These are phyloP conservation scores for Sporothrix brunneoviolacea DNA, from an alignment of 2,329 filamentous ascomycete genomes.

Conservation along the genomic window DNA sequence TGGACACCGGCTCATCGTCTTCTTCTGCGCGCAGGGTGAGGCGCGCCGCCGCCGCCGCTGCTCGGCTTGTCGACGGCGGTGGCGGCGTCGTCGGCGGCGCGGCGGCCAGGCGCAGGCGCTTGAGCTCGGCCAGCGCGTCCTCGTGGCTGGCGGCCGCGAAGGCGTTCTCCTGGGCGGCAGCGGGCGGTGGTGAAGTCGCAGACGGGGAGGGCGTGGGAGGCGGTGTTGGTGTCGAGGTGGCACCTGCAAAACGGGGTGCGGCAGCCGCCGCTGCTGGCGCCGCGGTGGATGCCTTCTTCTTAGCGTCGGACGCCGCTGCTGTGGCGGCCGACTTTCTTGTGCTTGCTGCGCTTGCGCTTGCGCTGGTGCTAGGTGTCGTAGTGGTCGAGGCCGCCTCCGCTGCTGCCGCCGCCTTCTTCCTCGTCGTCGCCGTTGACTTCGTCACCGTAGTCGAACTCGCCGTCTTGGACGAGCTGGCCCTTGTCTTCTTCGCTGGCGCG, in stretches of 20 bases:
- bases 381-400: background rate
- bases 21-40: background rate
- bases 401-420: slow-evolving; percentile 1
- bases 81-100: slow-evolving; percentile 4
- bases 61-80: background rate
- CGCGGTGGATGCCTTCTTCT: background rate
- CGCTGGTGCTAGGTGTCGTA: too few species aligned
- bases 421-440: slow-evolving; percentile 6
- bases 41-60: background rate
- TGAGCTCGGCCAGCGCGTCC: slow-evolving; percentile 17
- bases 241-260: slow-evolving; percentile 3
- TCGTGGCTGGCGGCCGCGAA: slow-evolving; percentile 10
- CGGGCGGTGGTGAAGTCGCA: background rate
- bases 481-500: slow-evolving; percentile 7
- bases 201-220: background rate
- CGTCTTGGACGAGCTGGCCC: slow-evolving; percentile 7
- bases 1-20: background rate
- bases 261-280: background rate
- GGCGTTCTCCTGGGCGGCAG: background rate
- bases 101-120: slow-evolving; percentile 13
- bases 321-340: too few species aligned
- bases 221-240: background rate
- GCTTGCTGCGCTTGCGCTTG: background rate
- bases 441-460: background rate
- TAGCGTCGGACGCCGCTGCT: background rate